Base-by-base conservation (phyloP, 208 protist species). In the Crithidia acanthocephali region DNA sequence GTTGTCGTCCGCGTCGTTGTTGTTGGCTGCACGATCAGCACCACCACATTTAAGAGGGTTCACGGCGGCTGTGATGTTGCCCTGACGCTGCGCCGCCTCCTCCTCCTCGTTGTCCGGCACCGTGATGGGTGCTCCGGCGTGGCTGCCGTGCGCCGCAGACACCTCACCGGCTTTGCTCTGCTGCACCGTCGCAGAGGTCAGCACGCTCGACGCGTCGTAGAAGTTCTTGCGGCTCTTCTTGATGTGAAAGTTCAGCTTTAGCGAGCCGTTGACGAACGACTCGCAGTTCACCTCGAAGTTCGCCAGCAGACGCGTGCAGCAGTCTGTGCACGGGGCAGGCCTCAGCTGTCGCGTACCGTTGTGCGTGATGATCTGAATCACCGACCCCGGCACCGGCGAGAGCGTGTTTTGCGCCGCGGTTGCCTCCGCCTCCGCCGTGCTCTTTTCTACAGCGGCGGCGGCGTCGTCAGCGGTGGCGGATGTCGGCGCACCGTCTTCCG, bases 141-240 rank as follows among this genome's bases (percentile, higher is more conserved):
- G 35, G 20, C 42, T 51, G 62, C 58, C 55, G 6, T 16, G 28
- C 18, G 30, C 30, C 22, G 8, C 23, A 33, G 48, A 48, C 48
- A 30, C 35, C 22, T 20, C 23, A 2, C 23, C 28, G 10, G n/a
- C 22, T 28, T 45, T 58, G 48, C 50, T 58, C 62, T 68, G 62
- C 62, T 77, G 56, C n/a, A 73, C 72, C 5, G 60, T 59, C 23
- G 64, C 22, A 20, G 78, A 87, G 20, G 45, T 66, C 60, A 92
- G 52, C 23, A 83, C 75, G 53, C 80, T 84, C 30, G 56, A 78
- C 11, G 87, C 83, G 62, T 95, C 87, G 66, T 95, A 93, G 67
- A 85, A 92, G 32, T 84, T 61, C 56, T 82, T 85, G 61, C 90
- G 90, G 62, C 87, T 95, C 37, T 86, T 84, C 48, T 76, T 80